These are phyloP conservation scores for Diatrype stigma DNA, from an alignment of 2,329 filamentous ascomycete species.

Conservation along the genomic window DNA sequence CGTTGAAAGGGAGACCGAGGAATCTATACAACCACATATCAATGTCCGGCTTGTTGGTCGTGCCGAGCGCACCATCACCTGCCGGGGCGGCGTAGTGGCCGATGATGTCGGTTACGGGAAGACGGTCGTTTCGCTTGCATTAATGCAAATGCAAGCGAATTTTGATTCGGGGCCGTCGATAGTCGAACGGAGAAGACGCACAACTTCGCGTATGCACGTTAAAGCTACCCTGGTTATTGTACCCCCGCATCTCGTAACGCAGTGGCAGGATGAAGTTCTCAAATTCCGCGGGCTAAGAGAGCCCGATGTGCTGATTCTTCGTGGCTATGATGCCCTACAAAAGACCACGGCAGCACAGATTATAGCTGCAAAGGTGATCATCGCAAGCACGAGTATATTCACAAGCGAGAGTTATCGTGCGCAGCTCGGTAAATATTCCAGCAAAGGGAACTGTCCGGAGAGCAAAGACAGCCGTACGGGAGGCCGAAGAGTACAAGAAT, in stretches of 20 bases:
- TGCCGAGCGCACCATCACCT: conserved; percentile 22
- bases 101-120: conserved; percentile 44
- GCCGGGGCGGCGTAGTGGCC: conserved; percentile 36
- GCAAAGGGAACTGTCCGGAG: conserved; percentile 8
- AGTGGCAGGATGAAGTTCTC: conserved; percentile 33
- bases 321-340: conserved; percentile 8
- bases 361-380: conserved; percentile 32
- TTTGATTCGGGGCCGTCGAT: conserved; percentile 20
- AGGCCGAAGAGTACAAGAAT: conserved; percentile 16
- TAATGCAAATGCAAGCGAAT: conserved; percentile 26
- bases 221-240: conserved; percentile 36
- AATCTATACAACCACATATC: conserved; percentile 28
- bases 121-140: conserved; percentile 36
- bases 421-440: conserved; percentile 13
- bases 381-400: conserved; percentile 29
- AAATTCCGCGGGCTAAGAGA: conserved; percentile 27
- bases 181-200: conserved; percentile 4
- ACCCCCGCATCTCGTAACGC: conserved; percentile 34
- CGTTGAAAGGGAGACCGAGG: conserved; percentile 34
- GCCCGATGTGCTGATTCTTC: conserved; percentile 23
- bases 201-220: conserved; percentile 22
- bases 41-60: conserved; percentile 30
- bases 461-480: not conserved
- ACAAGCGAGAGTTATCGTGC: conserved; percentile 9
- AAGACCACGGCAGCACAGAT: conserved; percentile 7